phyloP scores from a whole-genome alignment of 805 yeast genomes.

The Hanseniaspora thailandica region DNA sequence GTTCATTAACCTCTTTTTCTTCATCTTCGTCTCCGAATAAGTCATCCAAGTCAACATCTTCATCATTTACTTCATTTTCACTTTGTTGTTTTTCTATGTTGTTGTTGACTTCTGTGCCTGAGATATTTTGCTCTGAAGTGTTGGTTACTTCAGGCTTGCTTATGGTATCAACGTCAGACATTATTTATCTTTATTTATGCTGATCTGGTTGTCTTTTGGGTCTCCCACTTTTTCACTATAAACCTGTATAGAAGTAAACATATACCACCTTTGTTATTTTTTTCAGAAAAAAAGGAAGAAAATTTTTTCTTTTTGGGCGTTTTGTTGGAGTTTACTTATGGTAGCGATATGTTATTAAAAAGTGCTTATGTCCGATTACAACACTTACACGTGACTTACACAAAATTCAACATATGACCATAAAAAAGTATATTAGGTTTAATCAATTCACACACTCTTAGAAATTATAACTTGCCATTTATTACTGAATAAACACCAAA shows the following conservation, averaged over 20 bases:
- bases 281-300: not conserved
- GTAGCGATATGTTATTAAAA: not conserved
- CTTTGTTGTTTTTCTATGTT: conserved; percentile 13
- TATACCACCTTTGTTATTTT: not conserved
- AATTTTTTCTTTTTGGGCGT: not conserved
- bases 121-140: conserved; percentile 6
- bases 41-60: conserved; percentile 33
- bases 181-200: not conserved
- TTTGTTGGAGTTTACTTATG: not conserved
- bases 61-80: conserved; percentile 22
- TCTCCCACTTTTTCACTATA: no score
- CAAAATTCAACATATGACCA: not conserved
- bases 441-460: not conserved
- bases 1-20: conserved; percentile 17
- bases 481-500: not conserved
- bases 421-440: not conserved
- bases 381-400: not conserved
- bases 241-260: no score
- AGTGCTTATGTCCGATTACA: not conserved
- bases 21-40: conserved; percentile 33
- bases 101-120: conserved; percentile 3
- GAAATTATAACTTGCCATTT: not conserved
- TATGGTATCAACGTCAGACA: conserved; percentile 8
- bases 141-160: conserved; percentile 5
- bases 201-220: not conserved